These are phyloP conservation scores for Hortiboletus flavorubellus DNA, from an alignment of 768 basidiomycete species.

Conservation along the genomic window DNA sequence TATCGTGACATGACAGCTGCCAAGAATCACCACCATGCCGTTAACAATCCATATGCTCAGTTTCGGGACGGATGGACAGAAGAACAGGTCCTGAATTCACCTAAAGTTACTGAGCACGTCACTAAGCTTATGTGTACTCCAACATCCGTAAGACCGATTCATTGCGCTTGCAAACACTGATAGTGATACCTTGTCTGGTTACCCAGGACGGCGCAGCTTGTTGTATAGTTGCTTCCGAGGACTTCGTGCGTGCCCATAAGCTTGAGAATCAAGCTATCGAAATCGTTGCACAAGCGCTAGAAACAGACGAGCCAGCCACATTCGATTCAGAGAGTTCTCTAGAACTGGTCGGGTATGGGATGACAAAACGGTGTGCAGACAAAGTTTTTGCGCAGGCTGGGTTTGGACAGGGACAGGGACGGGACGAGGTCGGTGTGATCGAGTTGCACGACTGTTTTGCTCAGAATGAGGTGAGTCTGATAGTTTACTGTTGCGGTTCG, in stretches of 20 bases:
- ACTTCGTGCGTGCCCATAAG: constrained; percentile 64
- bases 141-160: constrained; percentile 53
- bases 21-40: constrained; percentile 77
- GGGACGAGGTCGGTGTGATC: constrained; percentile 74
- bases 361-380: constrained; percentile 66
- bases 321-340: constrained; percentile 68
- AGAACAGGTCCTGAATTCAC: constrained; percentile 62
- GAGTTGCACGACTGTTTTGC: constrained; percentile 86
- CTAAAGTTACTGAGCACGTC: constrained; percentile 63
- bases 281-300: constrained; percentile 59
- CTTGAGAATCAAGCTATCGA: constrained; percentile 86
- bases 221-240: constrained; percentile 74
- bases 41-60: constrained; percentile 80
- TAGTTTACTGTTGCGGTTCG: not conserved
- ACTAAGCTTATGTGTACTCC: constrained; percentile 85
- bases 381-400: constrained; percentile 68
- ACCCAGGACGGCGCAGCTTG: constrained; percentile 68
- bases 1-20: constrained; percentile 43
- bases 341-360: constrained; percentile 71
- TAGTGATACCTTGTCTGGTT: not conserved
- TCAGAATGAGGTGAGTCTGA: constrained; percentile 59
- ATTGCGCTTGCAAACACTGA: not conserved
- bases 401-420: constrained; percentile 53
- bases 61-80: constrained; percentile 73
- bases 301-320: constrained; percentile 59